Conservation (phyloP, 2,329 filamentous ascomycete genomes). For the Akanthomyces uredinophilus region DNA sequence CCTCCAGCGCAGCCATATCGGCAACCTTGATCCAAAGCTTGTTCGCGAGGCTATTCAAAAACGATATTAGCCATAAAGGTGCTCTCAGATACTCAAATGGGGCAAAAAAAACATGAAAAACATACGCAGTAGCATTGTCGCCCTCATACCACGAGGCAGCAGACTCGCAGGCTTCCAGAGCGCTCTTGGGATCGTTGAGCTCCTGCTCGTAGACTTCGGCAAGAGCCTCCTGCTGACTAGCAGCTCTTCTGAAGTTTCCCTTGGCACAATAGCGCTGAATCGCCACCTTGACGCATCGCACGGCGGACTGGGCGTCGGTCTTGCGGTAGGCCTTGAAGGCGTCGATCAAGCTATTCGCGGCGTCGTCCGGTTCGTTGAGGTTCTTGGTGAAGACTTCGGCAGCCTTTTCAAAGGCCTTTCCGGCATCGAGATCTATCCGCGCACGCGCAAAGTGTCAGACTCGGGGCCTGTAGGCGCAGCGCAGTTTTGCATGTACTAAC, state of each 20-base stretch:
- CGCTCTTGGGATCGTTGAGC: conserved; percentile 69
- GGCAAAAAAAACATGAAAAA: conserved; percentile 18
- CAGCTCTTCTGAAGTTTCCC: conserved; percentile 87
- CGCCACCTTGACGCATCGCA: conserved; percentile 70
- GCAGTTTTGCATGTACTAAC: conserved; percentile 40
- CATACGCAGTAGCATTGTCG: conserved; percentile 77
- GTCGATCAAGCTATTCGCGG: conserved; percentile 80
- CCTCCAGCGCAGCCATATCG: conserved; percentile 75
- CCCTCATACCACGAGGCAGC: conserved; percentile 86
- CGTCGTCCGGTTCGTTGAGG: conserved; percentile 87
- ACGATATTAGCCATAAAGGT: neutral
- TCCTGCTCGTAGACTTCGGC: conserved; percentile 83
- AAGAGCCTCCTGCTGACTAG: conserved; percentile 83
- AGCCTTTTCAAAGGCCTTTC: conserved; percentile 78
- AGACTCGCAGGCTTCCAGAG: conserved; percentile 76
- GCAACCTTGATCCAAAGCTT: conserved; percentile 91
- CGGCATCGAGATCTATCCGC: conserved; percentile 70
- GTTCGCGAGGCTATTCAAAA: conserved; percentile 76
- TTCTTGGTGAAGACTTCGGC: conserved; percentile 75
- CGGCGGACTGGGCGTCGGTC: conserved; percentile 76
- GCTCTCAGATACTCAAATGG: neutral
- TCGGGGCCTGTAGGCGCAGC: neutral
- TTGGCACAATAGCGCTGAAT: conserved; percentile 83
- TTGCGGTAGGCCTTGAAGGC: conserved; percentile 95
- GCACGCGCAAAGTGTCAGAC: neutral